Evolutionary conservation across 768 basidiomycete species (phyloP).

Genomic region (Amyloporia xantha): DNA sequence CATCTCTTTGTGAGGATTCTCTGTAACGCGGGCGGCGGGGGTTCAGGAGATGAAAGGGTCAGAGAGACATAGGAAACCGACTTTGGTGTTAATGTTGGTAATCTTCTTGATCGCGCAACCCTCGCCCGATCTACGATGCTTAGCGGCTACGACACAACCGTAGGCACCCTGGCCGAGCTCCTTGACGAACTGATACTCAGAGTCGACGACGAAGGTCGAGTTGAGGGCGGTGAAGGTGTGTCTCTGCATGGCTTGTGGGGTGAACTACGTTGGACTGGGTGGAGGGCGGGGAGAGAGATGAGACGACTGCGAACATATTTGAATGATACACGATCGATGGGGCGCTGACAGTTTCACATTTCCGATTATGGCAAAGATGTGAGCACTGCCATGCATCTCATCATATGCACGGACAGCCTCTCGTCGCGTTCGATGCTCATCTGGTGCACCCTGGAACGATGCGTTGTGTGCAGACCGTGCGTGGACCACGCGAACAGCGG

Average conservation of each 20-base stretch:
- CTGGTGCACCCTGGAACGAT: too few relatives aligned
- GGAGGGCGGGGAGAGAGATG: neutral
- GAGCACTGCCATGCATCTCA: neutral
- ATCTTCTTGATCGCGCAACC: conserved; percentile 96
- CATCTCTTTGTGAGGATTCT: conserved; percentile 96
- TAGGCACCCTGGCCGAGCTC: conserved; percentile 96
- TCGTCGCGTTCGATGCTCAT: too few relatives aligned
- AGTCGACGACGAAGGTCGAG: conserved; percentile 82
- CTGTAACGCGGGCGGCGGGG: conserved; percentile 39
- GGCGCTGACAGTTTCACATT: neutral
- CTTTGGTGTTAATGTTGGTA: conserved; percentile 89
- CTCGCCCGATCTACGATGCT: conserved; percentile 76
- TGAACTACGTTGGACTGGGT: too few relatives aligned
- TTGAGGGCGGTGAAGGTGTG: conserved; percentile 80
- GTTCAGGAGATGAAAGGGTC: neutral
- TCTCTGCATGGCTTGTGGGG: conserved; percentile 46
- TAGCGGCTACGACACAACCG: conserved; percentile 84
- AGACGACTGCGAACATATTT: neutral
- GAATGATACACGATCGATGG: neutral
- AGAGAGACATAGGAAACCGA: conserved; percentile 18
- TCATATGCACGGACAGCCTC: too few relatives aligned
- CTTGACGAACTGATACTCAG: conserved; percentile 91
- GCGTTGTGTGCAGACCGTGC: too few relatives aligned
- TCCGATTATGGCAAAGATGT: too few relatives aligned
- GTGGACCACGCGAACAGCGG: too few relatives aligned